phyloP scores from a whole-genome alignment of 306 rosid species.

The Corylus heterophylla region DNA sequence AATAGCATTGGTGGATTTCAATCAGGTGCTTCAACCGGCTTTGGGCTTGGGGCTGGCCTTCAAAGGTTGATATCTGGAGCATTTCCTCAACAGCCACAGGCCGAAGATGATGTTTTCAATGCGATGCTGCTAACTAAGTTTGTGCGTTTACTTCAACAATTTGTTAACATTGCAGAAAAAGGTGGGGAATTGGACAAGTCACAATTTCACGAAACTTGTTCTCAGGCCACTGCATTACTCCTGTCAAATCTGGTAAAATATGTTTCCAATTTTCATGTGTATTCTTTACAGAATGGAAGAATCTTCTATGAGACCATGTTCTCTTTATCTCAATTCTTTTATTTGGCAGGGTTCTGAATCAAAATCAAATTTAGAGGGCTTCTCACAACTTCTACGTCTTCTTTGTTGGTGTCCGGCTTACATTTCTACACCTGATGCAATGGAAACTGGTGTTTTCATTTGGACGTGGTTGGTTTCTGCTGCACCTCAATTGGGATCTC shows the following conservation, averaged over 20 bases:
- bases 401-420: slow-evolving; percentile 99
- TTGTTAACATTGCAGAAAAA: slow-evolving; percentile 86
- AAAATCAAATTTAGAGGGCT: slow-evolving; percentile 83
- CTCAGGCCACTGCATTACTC: slow-evolving; percentile 96
- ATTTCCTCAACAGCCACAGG: slow-evolving; percentile 73
- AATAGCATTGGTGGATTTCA: slow-evolving; percentile 98
- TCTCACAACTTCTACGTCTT: slow-evolving; percentile 97
- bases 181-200: slow-evolving; percentile 85
- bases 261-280: slow-evolving; percentile 18
- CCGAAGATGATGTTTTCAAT: slow-evolving; percentile 80
- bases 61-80: slow-evolving; percentile 96
- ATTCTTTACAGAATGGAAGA: slow-evolving; percentile 20
- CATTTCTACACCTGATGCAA: slow-evolving; percentile 84
- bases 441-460: slow-evolving; percentile 95
- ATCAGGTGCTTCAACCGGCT: slow-evolving; percentile 55
- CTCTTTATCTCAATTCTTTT: slow-evolving; percentile 35
- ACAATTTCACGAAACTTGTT: slow-evolving; percentile 91
- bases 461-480: slow-evolving; percentile 99
- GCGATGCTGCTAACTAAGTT: slow-evolving; percentile 84
- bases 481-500: slow-evolving; percentile 91
- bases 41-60: slow-evolving; percentile 81
- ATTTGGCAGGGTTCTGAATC: slow-evolving; percentile 80
- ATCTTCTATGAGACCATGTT: slow-evolving; percentile 16
- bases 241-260: slow-evolving; percentile 82
- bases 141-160: slow-evolving; percentile 87